Base-by-base conservation (phyloP, 768 basidiomycete species). In the Kwoniella sp. region DNA sequence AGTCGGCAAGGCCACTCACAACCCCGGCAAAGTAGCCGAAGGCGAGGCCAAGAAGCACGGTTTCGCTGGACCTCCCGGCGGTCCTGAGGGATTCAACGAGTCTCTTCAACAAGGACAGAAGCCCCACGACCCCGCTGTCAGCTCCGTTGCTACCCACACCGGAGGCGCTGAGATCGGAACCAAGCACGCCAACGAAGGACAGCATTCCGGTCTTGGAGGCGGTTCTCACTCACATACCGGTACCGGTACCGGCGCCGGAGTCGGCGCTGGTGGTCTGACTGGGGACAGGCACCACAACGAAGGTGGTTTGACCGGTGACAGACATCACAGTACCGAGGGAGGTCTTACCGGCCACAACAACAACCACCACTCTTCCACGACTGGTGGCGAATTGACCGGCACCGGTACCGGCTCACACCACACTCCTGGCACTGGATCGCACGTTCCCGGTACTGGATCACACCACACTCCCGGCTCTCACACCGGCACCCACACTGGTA, bases 1-100 rank as follows among this genome's bases (percentile, higher is more conserved):
- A 73, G 69, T 71, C 30, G 74, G 74, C 24, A 76, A 76, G 62
- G 64, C 50, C 25, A 71, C 69, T 44, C 37, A 63, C 52, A 71
- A 76, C 71, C 69, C 69, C 30, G 69, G 58, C 52, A 70, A 76
- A 56, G 69, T 76, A 36, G 65, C 61, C 54, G 68, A 75, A 44
- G 73, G 71, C 25, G 60, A 70, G 37, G 68, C 67, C 51, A 68
- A 68, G 67, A 70, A 72, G 61, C 52, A 64, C 29, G 66, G 64
- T 29, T 58, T 58, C n/a, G 52, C 60, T 26, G 52, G 51, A 29
- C 60, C 60, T 21, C 60, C 51, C 40, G 60, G 53, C 25, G 53
- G 51, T 54, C 33, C 60, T 22, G 33, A 62, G 37, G 60, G 60
- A 6, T 55, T 54, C 50, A 62, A 54, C 51, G 40, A 62, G 15